Conservation (phyloP, 2,329 filamentous ascomycete genomes). For the Fusarium dlaminii region DNA sequence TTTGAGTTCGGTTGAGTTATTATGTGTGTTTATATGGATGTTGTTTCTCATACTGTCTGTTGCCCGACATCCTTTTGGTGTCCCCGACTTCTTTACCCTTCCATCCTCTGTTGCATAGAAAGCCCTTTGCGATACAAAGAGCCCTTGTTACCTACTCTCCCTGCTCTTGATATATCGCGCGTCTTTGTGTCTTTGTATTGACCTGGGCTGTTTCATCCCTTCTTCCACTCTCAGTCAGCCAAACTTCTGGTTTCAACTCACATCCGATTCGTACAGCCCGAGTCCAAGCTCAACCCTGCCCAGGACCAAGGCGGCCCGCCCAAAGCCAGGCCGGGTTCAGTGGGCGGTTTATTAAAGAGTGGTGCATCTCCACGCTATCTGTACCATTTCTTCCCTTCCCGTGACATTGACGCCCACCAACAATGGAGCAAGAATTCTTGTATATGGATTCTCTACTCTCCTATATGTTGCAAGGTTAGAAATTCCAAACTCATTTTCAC, state of each 20-base stretch:
- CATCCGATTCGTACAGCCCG: background rate
- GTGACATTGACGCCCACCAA: slow-evolving; percentile 30
- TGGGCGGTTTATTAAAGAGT: background rate
- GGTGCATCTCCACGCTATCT: slow-evolving; percentile 24
- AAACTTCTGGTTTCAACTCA: background rate
- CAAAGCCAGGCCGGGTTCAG: background rate
- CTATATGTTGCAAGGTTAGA: slow-evolving; percentile 43
- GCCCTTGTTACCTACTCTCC: background rate
- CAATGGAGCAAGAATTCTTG: slow-evolving; percentile 38
- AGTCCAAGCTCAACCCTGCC: background rate
- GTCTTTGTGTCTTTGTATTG: slow-evolving; percentile 1
- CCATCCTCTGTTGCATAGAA: background rate
- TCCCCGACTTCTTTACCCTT: background rate
- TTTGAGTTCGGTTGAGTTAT: background rate
- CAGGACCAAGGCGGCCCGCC: background rate
- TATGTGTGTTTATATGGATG: background rate
- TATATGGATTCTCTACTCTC: slow-evolving; percentile 37
- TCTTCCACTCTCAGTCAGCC: background rate
- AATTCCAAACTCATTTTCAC: background rate
- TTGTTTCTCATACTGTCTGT: background rate
- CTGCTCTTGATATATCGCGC: background rate
- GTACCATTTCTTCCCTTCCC: slow-evolving; percentile 21
- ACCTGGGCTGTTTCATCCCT: background rate
- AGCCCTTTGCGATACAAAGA: background rate
- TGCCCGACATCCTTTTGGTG: background rate